Base-by-base conservation (phyloP, 805 yeast species). In the Kodamaea kakaduensis region DNA sequence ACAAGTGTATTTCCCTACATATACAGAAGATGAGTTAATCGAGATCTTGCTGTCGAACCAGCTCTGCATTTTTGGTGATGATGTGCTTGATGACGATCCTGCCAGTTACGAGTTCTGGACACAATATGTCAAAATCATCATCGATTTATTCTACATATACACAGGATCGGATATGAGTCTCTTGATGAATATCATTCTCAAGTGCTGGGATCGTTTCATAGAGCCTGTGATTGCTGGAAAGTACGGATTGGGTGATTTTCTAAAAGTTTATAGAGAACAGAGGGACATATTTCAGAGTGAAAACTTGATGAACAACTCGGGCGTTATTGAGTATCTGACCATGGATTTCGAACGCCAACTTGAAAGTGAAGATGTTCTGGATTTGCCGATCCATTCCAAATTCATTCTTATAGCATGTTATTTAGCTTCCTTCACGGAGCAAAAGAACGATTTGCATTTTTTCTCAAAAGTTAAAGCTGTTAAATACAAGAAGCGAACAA, bases 361-460 rank as follows among this genome's bases (percentile, higher is more conserved):
- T n/a, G 43, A 50, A 1, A 36, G 35, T 45, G 27, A 53, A 27
- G 8, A 48, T 13, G 49, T 56, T 10, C 47, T 68, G 34, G 81
- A 78, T 44, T 59, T 84, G 26, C 77, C 89, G 0, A 52, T 51
- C 6, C 70, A 75, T 32, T 73, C 90, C 2, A 83, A 84, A 50
- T 85, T 73, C 50, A 58, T 89, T n/a, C 58, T 88, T 10, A 71
- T 87, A 20, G 86, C 96, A 1, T 80, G 95, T 1, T 89, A 83
- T 54, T 60, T 88, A 31, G 94, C 95, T 1, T 86, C 96, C 0
- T 84, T 75, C 51, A 75, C 78, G 37, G 84, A 81, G 19, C 78
- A 81, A 2, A 73, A 76, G 41, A 73, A 72, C 49, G 97, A 88
- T 56, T 61, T 78, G 48, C 73, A 77, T 34, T 64, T 75, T 35